These are phyloP conservation scores for Pyrenophora seminiperda DNA, from an alignment of 2,329 filamentous ascomycete genomes.

Conservation along the genomic window DNA sequence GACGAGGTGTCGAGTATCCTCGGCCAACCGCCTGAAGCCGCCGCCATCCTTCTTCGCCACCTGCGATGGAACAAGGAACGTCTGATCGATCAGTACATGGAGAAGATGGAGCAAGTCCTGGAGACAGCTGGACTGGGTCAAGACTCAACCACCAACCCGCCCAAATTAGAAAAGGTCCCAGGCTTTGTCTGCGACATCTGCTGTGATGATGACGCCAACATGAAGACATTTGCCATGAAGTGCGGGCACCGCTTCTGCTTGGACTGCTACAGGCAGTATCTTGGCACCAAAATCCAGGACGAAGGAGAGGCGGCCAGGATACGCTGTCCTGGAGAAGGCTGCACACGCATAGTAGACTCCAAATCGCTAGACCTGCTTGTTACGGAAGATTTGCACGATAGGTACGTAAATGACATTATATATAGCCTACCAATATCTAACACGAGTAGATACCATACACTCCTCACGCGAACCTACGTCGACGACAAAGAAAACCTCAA, in stretches of 20 bases:
- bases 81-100: constrained; percentile 95
- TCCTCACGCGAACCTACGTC: constrained; percentile 92
- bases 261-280: constrained; percentile 88
- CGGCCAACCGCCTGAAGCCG: constrained; percentile 84
- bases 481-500: constrained; percentile 95
- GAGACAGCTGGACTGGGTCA: constrained; percentile 82
- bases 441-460: constrained; percentile 72
- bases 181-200: constrained; percentile 95
- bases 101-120: constrained; percentile 76
- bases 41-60: constrained; percentile 85
- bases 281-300: constrained; percentile 89
- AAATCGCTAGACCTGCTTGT: constrained; percentile 81
- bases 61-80: constrained; percentile 97
- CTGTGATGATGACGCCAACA: constrained; percentile 79
- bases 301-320: constrained; percentile 96
- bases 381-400: constrained; percentile 60
- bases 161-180: constrained; percentile 70
- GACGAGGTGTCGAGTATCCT: constrained; percentile 90
- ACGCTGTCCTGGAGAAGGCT: constrained; percentile 86
- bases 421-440: constrained; percentile 14
- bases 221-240: constrained; percentile 90
- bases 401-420: constrained; percentile 48
- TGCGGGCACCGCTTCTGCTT: constrained; percentile 94
- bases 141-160: constrained; percentile 51
- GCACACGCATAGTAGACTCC: constrained; percentile 88